These are phyloP conservation scores for Naganishia sp. DNA, from an alignment of 1,284 basidiomycete genomes.

Conservation along the genomic window DNA sequence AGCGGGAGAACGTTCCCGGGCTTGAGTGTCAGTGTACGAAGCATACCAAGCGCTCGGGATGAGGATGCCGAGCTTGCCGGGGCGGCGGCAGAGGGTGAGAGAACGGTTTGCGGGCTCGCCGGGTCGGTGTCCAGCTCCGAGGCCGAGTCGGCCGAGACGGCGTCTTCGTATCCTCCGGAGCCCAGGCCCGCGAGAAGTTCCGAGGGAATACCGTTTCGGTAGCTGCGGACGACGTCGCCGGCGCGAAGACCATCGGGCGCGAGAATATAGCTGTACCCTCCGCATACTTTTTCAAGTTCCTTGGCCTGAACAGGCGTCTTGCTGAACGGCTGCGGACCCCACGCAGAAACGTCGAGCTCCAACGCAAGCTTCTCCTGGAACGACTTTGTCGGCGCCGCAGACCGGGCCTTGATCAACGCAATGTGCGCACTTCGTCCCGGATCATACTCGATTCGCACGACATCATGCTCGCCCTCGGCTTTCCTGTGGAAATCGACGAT, in stretches of 20 bases:
- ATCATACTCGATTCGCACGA: constrained; percentile 94
- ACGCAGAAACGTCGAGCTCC: constrained; percentile 13
- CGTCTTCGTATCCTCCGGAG: constrained; percentile 41
- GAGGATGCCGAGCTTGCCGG: constrained; percentile 54
- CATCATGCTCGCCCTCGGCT: constrained; percentile 77
- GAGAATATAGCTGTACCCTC: constrained; percentile 75
- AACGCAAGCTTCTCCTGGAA: constrained; percentile 28
- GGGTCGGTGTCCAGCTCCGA: constrained; percentile 29
- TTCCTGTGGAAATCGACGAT: constrained; percentile 81
- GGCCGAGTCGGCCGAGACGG: constrained; percentile 30
- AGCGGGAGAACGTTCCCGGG: constrained; percentile 93
- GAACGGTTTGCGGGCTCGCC: constrained; percentile 35
- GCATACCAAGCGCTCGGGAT: constrained; percentile 70
- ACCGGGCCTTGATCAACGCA: constrained; percentile 65
- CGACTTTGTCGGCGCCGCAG: constrained; percentile 44
- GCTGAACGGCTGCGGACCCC: constrained; percentile 28
- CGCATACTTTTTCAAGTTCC: constrained; percentile 43
- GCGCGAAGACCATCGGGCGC: constrained; percentile 86
- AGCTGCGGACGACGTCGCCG: constrained; percentile 86
- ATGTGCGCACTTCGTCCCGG: constrained; percentile 92
- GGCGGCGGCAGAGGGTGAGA: constrained; percentile 47
- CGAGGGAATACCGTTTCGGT: constrained; percentile 75
- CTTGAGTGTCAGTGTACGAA: constrained; percentile 81
- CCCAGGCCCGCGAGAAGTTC: constrained; percentile 70
- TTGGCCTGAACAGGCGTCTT: constrained; percentile 8